Evolutionary conservation across 305 asterid genomes (phyloP).

Genomic region (Rubia occidens): DNA sequence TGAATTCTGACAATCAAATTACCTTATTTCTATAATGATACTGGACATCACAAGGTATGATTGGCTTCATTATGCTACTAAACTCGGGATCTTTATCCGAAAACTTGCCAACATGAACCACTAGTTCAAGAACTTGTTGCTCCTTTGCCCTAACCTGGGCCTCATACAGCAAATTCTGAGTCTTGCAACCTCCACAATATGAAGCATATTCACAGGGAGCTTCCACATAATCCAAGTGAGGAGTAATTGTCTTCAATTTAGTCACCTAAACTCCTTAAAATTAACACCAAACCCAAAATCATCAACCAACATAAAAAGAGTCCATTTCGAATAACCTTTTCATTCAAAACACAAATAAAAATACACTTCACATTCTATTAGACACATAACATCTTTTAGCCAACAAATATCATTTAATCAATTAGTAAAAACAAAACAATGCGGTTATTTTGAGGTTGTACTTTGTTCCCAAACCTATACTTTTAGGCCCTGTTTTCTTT

Average conservation of each 20-base stretch:
- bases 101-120: conserved; percentile 73
- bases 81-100: conserved; percentile 39
- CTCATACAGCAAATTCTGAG: conserved; percentile 71
- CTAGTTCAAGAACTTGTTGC: conserved; percentile 68
- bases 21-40: conserved; percentile 95
- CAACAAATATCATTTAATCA: not conserved
- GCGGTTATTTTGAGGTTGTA: not conserved
- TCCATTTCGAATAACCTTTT: not conserved
- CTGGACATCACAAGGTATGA: conserved; percentile 86
- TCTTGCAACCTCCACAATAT: conserved; percentile 93
- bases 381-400: too few species aligned
- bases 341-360: not conserved
- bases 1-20: conserved; percentile 9
- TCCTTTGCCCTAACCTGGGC: conserved; percentile 83
- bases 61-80: conserved; percentile 56
- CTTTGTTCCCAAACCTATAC: too few species aligned
- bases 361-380: too few species aligned
- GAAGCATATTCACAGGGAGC: conserved; percentile 90
- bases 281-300: not conserved
- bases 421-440: not conserved
- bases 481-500: too few species aligned
- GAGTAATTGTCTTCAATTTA: conserved; percentile 63
- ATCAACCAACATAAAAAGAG: conserved; percentile 1
- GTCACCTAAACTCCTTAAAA: conserved; percentile 46
- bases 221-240: conserved; percentile 66